A percentile compares a stretch with the other conserved stretches of the same genome.
Evolutionary conservation across 2,329 filamentous ascomycete genomes (phyloP).

Genomic region (Sporothrix euskadiensis): DNA sequence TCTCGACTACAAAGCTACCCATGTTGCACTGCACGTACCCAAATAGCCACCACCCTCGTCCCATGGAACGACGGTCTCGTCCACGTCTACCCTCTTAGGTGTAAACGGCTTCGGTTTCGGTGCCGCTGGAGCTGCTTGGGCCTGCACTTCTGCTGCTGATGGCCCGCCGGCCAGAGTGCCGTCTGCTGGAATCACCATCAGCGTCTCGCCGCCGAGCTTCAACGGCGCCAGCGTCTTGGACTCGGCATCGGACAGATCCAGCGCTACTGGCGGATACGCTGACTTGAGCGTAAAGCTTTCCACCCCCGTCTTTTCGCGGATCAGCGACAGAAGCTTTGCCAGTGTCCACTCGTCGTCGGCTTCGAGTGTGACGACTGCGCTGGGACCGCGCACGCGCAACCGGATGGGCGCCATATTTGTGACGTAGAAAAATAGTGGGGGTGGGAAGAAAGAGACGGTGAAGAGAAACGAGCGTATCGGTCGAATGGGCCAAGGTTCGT

Average conservation of each 20-base stretch:
- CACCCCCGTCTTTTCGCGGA: conserved; percentile 65
- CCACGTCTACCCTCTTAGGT: conserved; percentile 42
- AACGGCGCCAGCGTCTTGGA: conserved; percentile 43
- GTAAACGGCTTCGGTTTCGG: conserved; percentile 36
- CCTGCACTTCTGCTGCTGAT: not conserved
- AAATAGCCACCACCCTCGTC: conserved; percentile 53
- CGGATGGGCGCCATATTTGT: conserved; percentile 50
- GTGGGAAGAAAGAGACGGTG: not conserved
- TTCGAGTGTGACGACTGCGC: conserved; percentile 68
- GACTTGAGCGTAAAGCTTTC: conserved; percentile 74
- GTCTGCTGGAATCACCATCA: conserved; percentile 50
- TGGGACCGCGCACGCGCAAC: conserved; percentile 72
- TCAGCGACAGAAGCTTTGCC: conserved; percentile 58
- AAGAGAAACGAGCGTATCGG: not conserved
- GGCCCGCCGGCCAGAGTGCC: conserved; percentile 36
- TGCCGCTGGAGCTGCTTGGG: conserved; percentile 27
- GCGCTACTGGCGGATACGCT: conserved; percentile 74
- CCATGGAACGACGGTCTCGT: conserved; percentile 52
- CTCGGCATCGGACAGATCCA: conserved; percentile 59
- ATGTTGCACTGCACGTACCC: conserved; percentile 41
- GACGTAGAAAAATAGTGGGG: not conserved
- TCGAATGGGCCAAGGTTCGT: not conserved
- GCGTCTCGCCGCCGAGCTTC: conserved; percentile 54
- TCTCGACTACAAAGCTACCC: too few relatives aligned
- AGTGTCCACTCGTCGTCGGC: conserved; percentile 62